Conservation (phyloP, 2,329 filamentous ascomycete species). For the Exophiala bonariae region DNA sequence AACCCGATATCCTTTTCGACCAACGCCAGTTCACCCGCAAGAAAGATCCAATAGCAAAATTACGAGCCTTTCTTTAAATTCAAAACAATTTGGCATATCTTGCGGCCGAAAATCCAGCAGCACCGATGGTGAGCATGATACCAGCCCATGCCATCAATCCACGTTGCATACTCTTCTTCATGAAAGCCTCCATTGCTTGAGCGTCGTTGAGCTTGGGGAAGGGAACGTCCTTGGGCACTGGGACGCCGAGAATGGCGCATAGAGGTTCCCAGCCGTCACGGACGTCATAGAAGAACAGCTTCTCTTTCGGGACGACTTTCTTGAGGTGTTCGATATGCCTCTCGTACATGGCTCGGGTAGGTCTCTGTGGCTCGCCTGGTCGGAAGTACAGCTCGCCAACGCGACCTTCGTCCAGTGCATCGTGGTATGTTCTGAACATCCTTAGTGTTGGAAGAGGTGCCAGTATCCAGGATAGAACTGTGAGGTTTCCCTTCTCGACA, state of each 20-base stretch:
- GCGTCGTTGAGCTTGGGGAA: conserved; percentile 30
- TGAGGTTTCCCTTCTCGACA: conserved; percentile 28
- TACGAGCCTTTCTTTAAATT: background rate
- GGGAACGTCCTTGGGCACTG: conserved; percentile 28
- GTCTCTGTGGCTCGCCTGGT: conserved; percentile 22
- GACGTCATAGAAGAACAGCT: conserved; percentile 38
- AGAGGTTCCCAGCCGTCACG: conserved; percentile 32
- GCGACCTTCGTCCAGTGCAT: conserved; percentile 25
- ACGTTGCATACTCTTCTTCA: conserved; percentile 28
- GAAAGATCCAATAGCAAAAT: too few relatives aligned
- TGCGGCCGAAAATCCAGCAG: conserved; percentile 13
- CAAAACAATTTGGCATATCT: conserved; percentile 16
- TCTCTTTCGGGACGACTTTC: conserved; percentile 31
- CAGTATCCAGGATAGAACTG: conserved; percentile 25
- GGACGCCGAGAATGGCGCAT: conserved; percentile 29
- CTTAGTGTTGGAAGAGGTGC: conserved; percentile 24
- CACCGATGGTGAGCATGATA: conserved; percentile 25
- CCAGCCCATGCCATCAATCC: conserved; percentile 33
- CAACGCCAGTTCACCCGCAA: too few relatives aligned
- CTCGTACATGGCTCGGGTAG: conserved; percentile 26
- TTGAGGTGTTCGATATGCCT: conserved; percentile 28
- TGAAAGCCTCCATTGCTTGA: conserved; percentile 25
- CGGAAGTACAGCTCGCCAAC: conserved; percentile 27
- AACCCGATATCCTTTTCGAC: too few relatives aligned
- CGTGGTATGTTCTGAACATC: conserved; percentile 27